phyloP scores from a whole-genome alignment of 2,329 filamentous ascomycete species.

The Beauveria rudraprayagi region DNA sequence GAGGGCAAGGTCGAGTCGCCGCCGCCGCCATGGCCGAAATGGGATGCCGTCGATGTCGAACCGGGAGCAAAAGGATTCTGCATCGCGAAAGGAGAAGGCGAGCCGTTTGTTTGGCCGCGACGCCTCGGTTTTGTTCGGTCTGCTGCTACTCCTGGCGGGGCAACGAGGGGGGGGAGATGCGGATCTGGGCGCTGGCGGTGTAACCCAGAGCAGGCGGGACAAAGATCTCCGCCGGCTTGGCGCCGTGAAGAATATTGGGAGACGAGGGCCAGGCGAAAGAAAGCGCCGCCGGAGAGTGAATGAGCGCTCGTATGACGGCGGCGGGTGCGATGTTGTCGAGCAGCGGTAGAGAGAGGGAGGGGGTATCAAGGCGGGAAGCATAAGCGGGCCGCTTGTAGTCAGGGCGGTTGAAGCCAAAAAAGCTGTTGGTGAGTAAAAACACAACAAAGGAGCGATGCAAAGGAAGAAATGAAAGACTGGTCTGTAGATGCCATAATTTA shows the following conservation, averaged over 20 bases:
- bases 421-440: no score
- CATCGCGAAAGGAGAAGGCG: background rate
- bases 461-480: no score
- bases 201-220: background rate
- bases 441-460: no score
- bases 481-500: no score
- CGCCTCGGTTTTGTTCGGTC: background rate
- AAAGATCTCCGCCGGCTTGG: background rate
- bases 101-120: background rate
- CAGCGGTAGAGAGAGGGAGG: background rate
- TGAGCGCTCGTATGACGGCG: background rate
- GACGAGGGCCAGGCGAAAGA: background rate
- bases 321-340: background rate
- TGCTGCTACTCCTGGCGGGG: background rate
- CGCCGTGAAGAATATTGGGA: background rate
- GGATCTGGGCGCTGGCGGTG: background rate
- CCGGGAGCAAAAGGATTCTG: conserved; percentile 1
- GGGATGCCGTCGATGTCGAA: background rate
- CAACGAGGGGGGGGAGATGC: background rate
- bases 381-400: background rate
- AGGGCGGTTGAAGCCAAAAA: background rate
- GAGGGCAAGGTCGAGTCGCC: conserved; percentile 23
- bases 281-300: background rate
- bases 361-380: background rate
- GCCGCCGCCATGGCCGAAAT: conserved; percentile 25